Percentiles rank a stretch among this genome's conserved stretches.
Conservation (phyloP, 371 early-diverging fungal genomes). For the Lichtheimia corymbifera region DNA sequence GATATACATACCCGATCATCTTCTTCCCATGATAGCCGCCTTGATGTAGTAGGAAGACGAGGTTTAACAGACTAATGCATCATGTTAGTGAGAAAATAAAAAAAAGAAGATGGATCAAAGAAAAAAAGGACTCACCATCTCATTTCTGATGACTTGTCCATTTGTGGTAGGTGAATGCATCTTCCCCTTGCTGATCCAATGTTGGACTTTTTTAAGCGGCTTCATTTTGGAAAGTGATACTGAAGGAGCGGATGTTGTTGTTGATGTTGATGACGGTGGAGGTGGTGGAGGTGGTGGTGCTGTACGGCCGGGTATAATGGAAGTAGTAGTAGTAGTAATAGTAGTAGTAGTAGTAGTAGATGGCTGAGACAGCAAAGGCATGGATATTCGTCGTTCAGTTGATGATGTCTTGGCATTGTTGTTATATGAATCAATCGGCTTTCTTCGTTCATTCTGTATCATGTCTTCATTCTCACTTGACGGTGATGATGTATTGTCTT, state of each 20-base stretch:
- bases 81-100: neutral
- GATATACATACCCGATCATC: constrained; percentile 16
- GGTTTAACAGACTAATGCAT: neutral
- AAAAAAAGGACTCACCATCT: constrained; percentile 1
- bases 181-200: constrained; percentile 25
- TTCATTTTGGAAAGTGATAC: constrained; percentile 9
- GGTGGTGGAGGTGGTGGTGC: neutral
- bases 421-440: neutral
- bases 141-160: constrained; percentile 18
- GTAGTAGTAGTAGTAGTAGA: neutral
- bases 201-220: constrained; percentile 31
- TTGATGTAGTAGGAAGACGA: neutral
- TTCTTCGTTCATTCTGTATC: neutral
- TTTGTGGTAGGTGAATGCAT: constrained; percentile 9
- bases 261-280: neutral
- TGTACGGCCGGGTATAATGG: neutral
- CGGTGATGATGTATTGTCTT: neutral
- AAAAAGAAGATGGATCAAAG: neutral
- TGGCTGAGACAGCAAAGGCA: constrained; percentile 6
- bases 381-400: constrained; percentile 11
- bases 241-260: constrained; percentile 2
- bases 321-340: neutral
- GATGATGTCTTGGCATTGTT: neutral
- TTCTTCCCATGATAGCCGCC: constrained; percentile 10
- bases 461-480: too few relatives aligned